A percentile compares a stretch with the other conserved stretches of the same genome.
These are phyloP conservation scores for Rhipidocladum racemiflorum DNA, from an alignment of 176 grass and related monocot genomes.

Conservation along the genomic window DNA sequence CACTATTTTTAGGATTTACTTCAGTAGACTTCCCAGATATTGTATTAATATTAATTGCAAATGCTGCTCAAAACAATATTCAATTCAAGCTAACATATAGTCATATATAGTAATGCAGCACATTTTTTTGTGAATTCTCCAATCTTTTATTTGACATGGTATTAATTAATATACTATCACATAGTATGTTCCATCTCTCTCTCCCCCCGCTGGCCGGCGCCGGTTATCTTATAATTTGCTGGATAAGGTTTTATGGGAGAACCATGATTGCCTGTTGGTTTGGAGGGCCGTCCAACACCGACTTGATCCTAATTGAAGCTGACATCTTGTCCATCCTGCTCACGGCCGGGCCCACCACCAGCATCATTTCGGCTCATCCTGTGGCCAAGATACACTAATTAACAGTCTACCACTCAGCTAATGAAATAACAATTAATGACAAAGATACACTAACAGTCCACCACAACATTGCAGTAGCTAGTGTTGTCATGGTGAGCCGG, in stretches of 20 bases:
- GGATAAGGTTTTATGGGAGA: not conserved
- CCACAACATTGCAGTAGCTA: not conserved
- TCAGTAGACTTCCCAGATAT: no score
- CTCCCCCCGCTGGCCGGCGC: not conserved
- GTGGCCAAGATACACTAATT: not conserved
- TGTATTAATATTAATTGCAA: no score
- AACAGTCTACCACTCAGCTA: not conserved
- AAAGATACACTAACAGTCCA: not conserved
- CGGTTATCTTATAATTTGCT: not conserved
- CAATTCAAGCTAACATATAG: no score
- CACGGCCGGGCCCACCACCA: slow-evolving; percentile 6
- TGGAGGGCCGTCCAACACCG: slow-evolving; percentile 30
- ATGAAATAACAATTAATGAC: not conserved
- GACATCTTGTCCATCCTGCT: not conserved
- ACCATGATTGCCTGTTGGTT: slow-evolving; percentile 13
- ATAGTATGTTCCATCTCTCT: not conserved
- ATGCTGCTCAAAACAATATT: no score
- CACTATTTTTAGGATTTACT: no score
- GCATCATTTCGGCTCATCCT: slow-evolving; percentile 18
- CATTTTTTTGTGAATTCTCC: no score
- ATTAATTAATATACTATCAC: not conserved
- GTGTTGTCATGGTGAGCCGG: slow-evolving; percentile 15
- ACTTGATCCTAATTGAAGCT: slow-evolving; percentile 1
- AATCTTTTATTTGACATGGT: not conserved
- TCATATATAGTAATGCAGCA: no score